phyloP scores from a whole-genome alignment of 345 rosid species.

The Bretschneidera sinensis region DNA sequence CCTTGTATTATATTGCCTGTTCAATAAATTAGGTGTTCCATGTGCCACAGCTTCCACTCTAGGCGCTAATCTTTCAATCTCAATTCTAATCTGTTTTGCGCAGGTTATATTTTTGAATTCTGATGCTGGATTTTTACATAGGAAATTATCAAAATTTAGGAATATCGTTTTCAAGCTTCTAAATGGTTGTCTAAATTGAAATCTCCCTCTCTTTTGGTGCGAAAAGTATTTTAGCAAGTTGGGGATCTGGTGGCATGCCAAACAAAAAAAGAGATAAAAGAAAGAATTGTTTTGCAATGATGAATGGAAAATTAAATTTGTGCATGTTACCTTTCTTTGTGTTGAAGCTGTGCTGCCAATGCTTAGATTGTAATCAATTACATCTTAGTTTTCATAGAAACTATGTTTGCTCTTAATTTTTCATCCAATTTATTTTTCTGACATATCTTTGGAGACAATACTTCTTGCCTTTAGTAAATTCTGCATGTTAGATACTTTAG shows the following conservation, averaged over 20 bases:
- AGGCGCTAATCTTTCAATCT: neutral
- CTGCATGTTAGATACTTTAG: neutral
- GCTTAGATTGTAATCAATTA: neutral
- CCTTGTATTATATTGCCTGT: neutral
- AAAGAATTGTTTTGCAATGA: neutral
- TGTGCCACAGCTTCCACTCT: neutral
- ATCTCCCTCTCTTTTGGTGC: neutral
- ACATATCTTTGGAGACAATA: neutral
- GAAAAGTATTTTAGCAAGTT: neutral
- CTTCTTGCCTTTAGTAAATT: conserved; percentile 1
- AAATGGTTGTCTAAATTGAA: neutral
- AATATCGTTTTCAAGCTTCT: neutral
- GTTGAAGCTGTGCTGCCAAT: neutral
- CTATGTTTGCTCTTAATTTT: neutral
- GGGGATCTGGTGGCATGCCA: neutral
- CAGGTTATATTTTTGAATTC: neutral
- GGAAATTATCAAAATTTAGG: neutral
- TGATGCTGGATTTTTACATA: neutral
- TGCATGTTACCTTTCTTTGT: too few species aligned
- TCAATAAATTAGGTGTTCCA: neutral
- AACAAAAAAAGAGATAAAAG: neutral
- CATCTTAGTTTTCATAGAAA: too few species aligned
- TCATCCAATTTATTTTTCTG: neutral
- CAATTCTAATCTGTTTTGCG: neutral
- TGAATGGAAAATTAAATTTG: neutral